Evolutionary conservation across 108 stramenopile genomes (phyloP).

Genomic region (Licmophora abbreviata): DNA sequence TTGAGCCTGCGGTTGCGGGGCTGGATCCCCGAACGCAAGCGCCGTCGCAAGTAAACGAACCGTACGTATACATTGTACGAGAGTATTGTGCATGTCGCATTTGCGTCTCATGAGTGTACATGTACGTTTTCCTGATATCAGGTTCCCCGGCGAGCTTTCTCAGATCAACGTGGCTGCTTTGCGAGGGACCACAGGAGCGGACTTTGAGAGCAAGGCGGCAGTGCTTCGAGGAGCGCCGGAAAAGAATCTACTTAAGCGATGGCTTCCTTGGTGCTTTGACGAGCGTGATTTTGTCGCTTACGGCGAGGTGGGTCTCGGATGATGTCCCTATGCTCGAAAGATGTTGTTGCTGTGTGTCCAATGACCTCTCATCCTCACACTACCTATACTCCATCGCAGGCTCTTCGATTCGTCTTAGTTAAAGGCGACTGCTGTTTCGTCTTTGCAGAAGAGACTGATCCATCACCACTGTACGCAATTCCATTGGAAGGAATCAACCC

Average conservation of each 20-base stretch:
- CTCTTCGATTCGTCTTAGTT: slow-evolving; percentile 42
- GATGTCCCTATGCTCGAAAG: no score
- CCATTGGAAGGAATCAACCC: slow-evolving; percentile 20
- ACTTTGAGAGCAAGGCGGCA: slow-evolving; percentile 44
- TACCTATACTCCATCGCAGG: no score
- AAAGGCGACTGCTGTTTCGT: slow-evolving; percentile 37
- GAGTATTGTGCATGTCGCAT: no score
- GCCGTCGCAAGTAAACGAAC: slow-evolving; percentile 4
- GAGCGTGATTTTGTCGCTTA: slow-evolving; percentile 54
- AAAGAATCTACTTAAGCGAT: slow-evolving; percentile 30
- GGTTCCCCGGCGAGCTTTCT: slow-evolving; percentile 7
- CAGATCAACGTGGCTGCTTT: slow-evolving; percentile 25
- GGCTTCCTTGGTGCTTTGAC: slow-evolving; percentile 29
- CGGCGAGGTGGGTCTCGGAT: slow-evolving; percentile 59
- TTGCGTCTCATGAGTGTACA: no score
- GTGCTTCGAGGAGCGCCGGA: slow-evolving; percentile 34
- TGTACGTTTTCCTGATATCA: no score
- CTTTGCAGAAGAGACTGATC: slow-evolving; percentile 37
- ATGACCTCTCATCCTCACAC: no score
- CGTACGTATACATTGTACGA: neutral
- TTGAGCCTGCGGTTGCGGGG: slow-evolving; percentile 16
- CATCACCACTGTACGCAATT: slow-evolving; percentile 54
- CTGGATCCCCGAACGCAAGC: slow-evolving; percentile 22
- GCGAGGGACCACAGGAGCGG: slow-evolving; percentile 15
- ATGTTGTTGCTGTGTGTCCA: no score